Percentiles rank a stretch among this genome's conserved stretches.
Conservation (phyloP, 148 eudicot genomes). For the Camellia sinensis region DNA sequence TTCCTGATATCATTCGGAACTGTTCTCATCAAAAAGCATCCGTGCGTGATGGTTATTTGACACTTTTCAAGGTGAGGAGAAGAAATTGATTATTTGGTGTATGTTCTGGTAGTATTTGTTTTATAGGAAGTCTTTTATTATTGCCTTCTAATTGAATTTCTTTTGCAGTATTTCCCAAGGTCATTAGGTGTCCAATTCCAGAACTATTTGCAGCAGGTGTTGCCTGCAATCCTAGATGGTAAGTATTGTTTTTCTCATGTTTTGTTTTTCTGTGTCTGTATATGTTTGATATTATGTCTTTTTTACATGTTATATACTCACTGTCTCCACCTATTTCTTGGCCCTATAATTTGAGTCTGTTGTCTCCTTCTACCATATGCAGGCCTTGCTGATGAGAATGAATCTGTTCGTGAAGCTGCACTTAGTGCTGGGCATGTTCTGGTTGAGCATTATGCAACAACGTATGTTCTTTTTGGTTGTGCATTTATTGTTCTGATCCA, state of each 20-base stretch:
- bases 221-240: slow-evolving; percentile 98
- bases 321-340: background rate
- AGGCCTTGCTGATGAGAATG: slow-evolving; percentile 99
- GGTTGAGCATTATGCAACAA: slow-evolving; percentile 94
- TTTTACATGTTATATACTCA: background rate
- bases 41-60: slow-evolving; percentile 90
- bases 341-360: background rate
- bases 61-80: slow-evolving; percentile 74
- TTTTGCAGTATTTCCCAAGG: slow-evolving; percentile 77
- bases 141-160: slow-evolving; percentile 17
- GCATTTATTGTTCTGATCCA: background rate
- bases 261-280: background rate
- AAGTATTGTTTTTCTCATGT: slow-evolving; percentile 13
- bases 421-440: slow-evolving; percentile 96
- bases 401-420: slow-evolving; percentile 97
- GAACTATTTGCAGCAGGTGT: slow-evolving; percentile 86
- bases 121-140: background rate
- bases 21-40: slow-evolving; percentile 93
- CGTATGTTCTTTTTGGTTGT: slow-evolving; percentile 45
- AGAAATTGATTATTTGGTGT: background rate
- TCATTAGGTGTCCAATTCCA: slow-evolving; percentile 92
- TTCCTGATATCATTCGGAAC: slow-evolving; percentile 86
- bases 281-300: background rate
- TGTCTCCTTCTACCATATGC: slow-evolving; percentile 1
- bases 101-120: background rate